Conservation (phyloP, 257 asterid genomes). For the Solanum sitiens region DNA sequence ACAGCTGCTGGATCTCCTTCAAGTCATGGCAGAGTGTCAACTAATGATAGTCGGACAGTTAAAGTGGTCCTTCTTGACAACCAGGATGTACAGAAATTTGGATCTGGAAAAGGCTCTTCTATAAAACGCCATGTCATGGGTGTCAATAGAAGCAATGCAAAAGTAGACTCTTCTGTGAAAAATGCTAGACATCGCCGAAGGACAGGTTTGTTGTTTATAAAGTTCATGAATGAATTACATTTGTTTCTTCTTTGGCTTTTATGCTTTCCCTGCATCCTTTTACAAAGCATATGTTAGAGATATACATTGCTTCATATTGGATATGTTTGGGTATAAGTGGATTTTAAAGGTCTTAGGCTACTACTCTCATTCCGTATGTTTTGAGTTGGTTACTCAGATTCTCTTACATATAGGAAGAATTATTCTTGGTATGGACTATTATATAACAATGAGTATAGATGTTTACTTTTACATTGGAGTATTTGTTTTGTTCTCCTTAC, state of each 20-base stretch:
- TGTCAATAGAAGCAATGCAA: slow-evolving; percentile 41
- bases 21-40: slow-evolving; percentile 42
- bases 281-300: not conserved
- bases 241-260: not conserved
- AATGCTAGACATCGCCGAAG: slow-evolving; percentile 56
- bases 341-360: not conserved
- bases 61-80: slow-evolving; percentile 69
- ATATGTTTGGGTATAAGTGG: not conserved
- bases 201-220: slow-evolving; percentile 35
- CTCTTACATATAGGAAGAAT: not conserved
- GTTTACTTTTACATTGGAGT: not conserved
- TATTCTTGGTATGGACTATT: not conserved
- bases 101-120: slow-evolving; percentile 66
- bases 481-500: not conserved
- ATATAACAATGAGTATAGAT: not conserved
- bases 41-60: slow-evolving; percentile 47
- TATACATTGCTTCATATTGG: not conserved
- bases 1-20: slow-evolving; percentile 28
- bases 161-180: slow-evolving; percentile 47
- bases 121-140: slow-evolving; percentile 56
- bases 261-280: not conserved
- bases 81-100: slow-evolving; percentile 63
- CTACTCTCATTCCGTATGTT: not conserved
- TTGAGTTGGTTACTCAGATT: not conserved
- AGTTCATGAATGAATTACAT: slow-evolving; percentile 1